These are phyloP conservation scores for Magnusiomyces fungicola DNA, from an alignment of 1,139 yeast genomes.

Conservation along the genomic window DNA sequence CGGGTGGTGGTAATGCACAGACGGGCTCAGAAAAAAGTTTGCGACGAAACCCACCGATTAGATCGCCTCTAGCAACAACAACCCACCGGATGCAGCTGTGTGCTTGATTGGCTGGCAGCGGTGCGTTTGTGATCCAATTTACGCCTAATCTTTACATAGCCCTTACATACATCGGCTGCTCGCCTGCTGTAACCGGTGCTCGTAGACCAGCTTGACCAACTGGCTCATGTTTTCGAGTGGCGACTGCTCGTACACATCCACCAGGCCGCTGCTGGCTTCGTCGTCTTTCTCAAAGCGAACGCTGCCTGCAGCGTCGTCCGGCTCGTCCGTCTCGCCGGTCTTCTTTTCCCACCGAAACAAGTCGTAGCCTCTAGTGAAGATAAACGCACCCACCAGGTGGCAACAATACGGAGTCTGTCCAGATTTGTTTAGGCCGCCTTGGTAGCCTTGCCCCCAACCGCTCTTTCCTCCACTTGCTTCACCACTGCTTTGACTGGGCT, in stretches of 20 bases:
- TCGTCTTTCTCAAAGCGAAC: background rate
- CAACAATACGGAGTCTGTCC: conserved; percentile 1
- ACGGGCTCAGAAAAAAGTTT: background rate
- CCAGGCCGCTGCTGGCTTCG: background rate
- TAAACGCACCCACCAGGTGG: conserved; percentile 2
- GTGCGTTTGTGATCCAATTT: background rate
- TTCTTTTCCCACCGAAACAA: conserved; percentile 2
- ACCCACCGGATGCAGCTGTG: background rate
- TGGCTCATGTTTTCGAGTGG: background rate
- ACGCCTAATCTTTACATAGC: background rate
- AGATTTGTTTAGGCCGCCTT: background rate
- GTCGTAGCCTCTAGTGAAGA: background rate
- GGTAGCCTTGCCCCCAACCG: conserved; percentile 5
- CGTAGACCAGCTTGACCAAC: background rate
- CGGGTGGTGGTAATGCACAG: no score
- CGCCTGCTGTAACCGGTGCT: background rate
- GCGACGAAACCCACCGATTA: background rate
- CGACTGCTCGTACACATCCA: background rate
- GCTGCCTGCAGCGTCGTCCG: background rate
- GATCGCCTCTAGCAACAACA: background rate
- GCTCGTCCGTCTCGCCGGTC: background rate
- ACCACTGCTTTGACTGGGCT: background rate
- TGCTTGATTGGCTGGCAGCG: no score
- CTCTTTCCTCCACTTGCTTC: background rate
- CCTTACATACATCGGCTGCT: background rate